phyloP scores from a whole-genome alignment of 2,329 filamentous ascomycete genomes.

The Fusarium napiforme region DNA sequence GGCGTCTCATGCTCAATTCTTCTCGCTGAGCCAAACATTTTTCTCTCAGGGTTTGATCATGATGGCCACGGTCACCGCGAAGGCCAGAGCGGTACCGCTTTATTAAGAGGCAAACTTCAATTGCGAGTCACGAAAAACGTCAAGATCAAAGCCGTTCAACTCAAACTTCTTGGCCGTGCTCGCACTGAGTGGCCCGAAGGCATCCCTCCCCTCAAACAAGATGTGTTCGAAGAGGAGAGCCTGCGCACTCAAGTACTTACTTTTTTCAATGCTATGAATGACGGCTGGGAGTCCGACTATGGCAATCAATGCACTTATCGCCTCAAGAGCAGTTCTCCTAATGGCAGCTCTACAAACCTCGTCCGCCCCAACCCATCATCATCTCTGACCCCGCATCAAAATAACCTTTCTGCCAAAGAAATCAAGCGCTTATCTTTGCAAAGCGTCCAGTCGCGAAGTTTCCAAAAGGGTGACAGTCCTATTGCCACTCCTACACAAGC shows the following conservation, averaged over 20 bases:
- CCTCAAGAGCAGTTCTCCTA: slow-evolving; percentile 54
- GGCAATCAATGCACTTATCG: slow-evolving; percentile 71
- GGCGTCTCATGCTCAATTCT: slow-evolving; percentile 79
- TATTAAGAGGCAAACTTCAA: slow-evolving; percentile 85
- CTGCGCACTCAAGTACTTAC: slow-evolving; percentile 89
- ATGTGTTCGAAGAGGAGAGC: slow-evolving; percentile 84
- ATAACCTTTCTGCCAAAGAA: slow-evolving; percentile 57
- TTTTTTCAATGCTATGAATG: slow-evolving; percentile 85
- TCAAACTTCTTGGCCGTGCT: slow-evolving; percentile 86
- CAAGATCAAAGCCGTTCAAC: slow-evolving; percentile 90
- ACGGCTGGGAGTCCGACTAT: slow-evolving; percentile 69
- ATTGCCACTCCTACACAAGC: slow-evolving; percentile 67
- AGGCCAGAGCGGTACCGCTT: slow-evolving; percentile 76
- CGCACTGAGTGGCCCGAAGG: slow-evolving; percentile 97
- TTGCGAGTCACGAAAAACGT: slow-evolving; percentile 86
- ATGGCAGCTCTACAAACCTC: slow-evolving; percentile 50
- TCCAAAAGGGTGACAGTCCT: slow-evolving; percentile 79
- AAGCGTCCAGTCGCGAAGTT: slow-evolving; percentile 84
- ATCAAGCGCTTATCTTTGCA: slow-evolving; percentile 79
- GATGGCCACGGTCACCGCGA: slow-evolving; percentile 65
- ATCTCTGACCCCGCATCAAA: slow-evolving; percentile 40
- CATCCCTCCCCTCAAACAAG: slow-evolving; percentile 86
- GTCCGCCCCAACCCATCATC: slow-evolving; percentile 33
- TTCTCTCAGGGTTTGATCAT: slow-evolving; percentile 82
- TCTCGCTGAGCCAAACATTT: slow-evolving; percentile 83